phyloP scores from a whole-genome alignment of 2,329 filamentous ascomycete genomes.

The Bipolaris bicolor region DNA sequence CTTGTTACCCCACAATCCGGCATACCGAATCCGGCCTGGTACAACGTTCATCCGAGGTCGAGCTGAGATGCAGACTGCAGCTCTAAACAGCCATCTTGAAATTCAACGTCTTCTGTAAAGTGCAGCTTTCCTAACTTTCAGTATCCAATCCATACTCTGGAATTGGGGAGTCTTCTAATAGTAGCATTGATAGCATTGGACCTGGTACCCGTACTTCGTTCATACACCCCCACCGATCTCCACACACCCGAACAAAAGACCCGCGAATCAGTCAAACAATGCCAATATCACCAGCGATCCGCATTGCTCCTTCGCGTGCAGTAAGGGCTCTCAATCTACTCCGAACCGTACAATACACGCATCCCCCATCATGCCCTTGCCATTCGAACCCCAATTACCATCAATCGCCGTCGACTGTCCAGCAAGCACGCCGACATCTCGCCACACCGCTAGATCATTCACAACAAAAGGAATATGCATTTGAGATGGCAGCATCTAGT shows the following conservation, averaged over 20 bases:
- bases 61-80: background rate
- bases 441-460: constrained; percentile 78
- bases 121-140: background rate
- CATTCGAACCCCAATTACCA: constrained; percentile 88
- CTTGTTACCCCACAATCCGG: constrained; percentile 59
- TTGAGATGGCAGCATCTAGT: constrained; percentile 95
- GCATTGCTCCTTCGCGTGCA: constrained; percentile 53
- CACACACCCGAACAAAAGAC: constrained; percentile 6
- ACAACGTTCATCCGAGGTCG: constrained; percentile 14
- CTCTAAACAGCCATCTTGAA: too few relatives aligned
- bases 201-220: background rate
- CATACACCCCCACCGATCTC: background rate
- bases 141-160: background rate
- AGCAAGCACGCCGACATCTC: constrained; percentile 64
- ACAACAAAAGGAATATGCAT: constrained; percentile 92
- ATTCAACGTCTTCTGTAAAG: background rate
- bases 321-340: constrained; percentile 74
- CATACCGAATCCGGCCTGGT: constrained; percentile 50
- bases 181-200: background rate
- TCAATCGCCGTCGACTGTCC: constrained; percentile 46
- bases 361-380: constrained; percentile 92
- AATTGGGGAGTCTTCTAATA: background rate
- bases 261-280: constrained; percentile 9
- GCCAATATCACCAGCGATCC: constrained; percentile 34
- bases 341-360: constrained; percentile 87